These are phyloP conservation scores for Dipodascopsis tothii DNA, from an alignment of 805 yeast genomes.

Conservation along the genomic window DNA sequence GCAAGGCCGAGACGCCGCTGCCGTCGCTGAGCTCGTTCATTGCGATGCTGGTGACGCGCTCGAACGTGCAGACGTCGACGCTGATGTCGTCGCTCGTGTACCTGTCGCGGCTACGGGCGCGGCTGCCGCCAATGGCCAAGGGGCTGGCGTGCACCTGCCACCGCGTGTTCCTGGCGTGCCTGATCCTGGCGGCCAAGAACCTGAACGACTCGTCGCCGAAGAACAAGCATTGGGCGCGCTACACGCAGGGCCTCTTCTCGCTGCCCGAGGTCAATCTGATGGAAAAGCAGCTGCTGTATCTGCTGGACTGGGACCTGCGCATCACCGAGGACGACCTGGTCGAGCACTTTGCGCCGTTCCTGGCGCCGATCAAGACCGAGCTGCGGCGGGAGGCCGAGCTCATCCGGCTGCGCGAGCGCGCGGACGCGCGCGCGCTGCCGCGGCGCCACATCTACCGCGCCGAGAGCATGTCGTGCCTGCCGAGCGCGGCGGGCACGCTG, in stretches of 20 bases:
- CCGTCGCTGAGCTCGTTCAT: slow-evolving; percentile 60
- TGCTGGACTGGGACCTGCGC: slow-evolving; percentile 77
- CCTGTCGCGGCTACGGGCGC: slow-evolving; percentile 63
- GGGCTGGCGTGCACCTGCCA: slow-evolving; percentile 90
- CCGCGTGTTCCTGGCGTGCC: slow-evolving; percentile 80
- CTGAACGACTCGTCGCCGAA: slow-evolving; percentile 91
- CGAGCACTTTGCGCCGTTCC: slow-evolving; percentile 63
- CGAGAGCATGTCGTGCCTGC: slow-evolving; percentile 6
- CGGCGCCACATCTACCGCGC: background rate
- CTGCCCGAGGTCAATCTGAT: slow-evolving; percentile 79
- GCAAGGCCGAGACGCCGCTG: slow-evolving; percentile 11
- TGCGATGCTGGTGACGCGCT: slow-evolving; percentile 59
- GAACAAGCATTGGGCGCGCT: slow-evolving; percentile 92
- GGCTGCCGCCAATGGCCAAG: slow-evolving; percentile 77
- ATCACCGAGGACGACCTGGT: slow-evolving; percentile 65
- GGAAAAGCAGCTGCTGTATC: slow-evolving; percentile 76
- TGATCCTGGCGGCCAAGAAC: slow-evolving; percentile 85
- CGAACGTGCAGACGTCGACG: slow-evolving; percentile 92
- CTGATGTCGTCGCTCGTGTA: slow-evolving; percentile 87
- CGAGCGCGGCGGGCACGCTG: slow-evolving; percentile 6
- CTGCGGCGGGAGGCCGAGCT: slow-evolving; percentile 28
- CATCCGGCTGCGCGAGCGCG: slow-evolving; percentile 14
- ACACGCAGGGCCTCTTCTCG: slow-evolving; percentile 77
- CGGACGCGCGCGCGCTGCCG: background rate
- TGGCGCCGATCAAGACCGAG: slow-evolving; percentile 60